Evolutionary conservation across 108 stramenopile species (phyloP).

Genomic region (Stephanodiscus minutulus): DNA sequence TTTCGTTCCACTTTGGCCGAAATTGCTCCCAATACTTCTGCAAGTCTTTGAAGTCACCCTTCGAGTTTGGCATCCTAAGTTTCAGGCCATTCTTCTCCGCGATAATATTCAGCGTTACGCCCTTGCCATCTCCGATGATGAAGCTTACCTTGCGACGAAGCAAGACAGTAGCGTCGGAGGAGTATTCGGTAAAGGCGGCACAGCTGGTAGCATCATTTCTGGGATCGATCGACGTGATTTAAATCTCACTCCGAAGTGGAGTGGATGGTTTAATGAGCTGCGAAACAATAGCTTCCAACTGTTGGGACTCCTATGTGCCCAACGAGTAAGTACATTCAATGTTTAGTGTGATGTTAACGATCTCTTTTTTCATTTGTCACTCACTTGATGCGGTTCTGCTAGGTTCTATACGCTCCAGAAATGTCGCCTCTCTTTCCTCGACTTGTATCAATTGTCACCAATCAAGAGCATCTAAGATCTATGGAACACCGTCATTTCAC

Average conservation of each 20-base stretch:
- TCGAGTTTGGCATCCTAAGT: slow-evolving; percentile 72
- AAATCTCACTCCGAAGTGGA: slow-evolving; percentile 86
- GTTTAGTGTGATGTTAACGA: neutral
- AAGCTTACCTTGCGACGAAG: slow-evolving; percentile 79
- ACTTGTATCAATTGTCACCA: slow-evolving; percentile 67
- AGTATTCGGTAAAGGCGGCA: slow-evolving; percentile 89
- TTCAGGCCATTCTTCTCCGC: slow-evolving; percentile 64
- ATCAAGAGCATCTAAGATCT: slow-evolving; percentile 63
- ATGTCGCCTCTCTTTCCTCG: slow-evolving; percentile 61
- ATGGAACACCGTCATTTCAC: slow-evolving; percentile 90
- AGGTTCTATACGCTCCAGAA: slow-evolving; percentile 75
- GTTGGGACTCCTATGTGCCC: slow-evolving; percentile 71
- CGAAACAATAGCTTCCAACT: slow-evolving; percentile 81
- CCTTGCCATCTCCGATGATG: slow-evolving; percentile 89
- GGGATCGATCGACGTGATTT: slow-evolving; percentile 74
- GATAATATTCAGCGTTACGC: slow-evolving; percentile 76
- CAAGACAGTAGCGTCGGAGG: slow-evolving; percentile 69
- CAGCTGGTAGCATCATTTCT: slow-evolving; percentile 83
- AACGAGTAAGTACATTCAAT: slow-evolving; percentile 46
- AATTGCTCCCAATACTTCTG: slow-evolving; percentile 69
- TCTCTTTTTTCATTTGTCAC: neutral
- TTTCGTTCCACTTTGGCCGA: slow-evolving; percentile 87
- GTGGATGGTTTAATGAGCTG: slow-evolving; percentile 89
- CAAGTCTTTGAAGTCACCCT: slow-evolving; percentile 63
- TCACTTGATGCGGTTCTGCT: neutral